Evolutionary conservation across 2,329 filamentous ascomycete species (phyloP).

Genomic region (Colletotrichum graminicola): DNA sequence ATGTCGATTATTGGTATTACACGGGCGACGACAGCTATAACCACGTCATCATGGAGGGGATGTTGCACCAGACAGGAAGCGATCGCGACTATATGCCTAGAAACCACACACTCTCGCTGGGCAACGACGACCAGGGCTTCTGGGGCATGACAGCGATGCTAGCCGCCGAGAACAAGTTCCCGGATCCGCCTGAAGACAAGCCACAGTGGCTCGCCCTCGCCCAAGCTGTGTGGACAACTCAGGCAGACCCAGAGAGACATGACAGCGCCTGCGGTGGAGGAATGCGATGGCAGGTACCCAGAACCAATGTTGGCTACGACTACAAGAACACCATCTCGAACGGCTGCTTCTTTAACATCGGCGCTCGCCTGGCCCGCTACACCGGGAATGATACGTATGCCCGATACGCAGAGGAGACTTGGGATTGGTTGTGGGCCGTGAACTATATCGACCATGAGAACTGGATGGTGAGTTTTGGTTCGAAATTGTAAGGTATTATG

Average conservation of each 20-base stretch:
- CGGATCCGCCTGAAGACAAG: conserved; percentile 62
- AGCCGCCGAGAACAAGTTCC: conserved; percentile 69
- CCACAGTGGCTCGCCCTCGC: conserved; percentile 69
- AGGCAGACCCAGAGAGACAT: conserved; percentile 69
- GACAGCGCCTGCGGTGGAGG: conserved; percentile 66
- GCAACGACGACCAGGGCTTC: conserved; percentile 76
- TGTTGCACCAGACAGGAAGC: conserved; percentile 66
- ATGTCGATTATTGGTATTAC: conserved; percentile 74
- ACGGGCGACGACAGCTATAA: conserved; percentile 72
- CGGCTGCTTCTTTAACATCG: conserved; percentile 73
- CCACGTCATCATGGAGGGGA: conserved; percentile 61
- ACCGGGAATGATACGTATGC: conserved; percentile 75
- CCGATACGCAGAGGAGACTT: conserved; percentile 72
- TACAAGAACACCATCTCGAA: conserved; percentile 78
- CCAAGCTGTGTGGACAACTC: conserved; percentile 73
- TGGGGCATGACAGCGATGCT: conserved; percentile 75
- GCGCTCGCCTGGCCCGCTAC: conserved; percentile 78
- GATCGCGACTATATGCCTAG: conserved; percentile 67
- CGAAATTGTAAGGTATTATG: too few species aligned
- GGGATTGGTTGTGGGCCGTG: conserved; percentile 67
- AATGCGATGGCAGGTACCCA: conserved; percentile 82
- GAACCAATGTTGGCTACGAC: conserved; percentile 79
- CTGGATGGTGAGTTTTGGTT: conserved; percentile 51
- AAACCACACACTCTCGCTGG: conserved; percentile 64
- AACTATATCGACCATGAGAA: conserved; percentile 64